Conservation (phyloP, 1,284 basidiomycete species). For the Spongiforma sp. region DNA sequence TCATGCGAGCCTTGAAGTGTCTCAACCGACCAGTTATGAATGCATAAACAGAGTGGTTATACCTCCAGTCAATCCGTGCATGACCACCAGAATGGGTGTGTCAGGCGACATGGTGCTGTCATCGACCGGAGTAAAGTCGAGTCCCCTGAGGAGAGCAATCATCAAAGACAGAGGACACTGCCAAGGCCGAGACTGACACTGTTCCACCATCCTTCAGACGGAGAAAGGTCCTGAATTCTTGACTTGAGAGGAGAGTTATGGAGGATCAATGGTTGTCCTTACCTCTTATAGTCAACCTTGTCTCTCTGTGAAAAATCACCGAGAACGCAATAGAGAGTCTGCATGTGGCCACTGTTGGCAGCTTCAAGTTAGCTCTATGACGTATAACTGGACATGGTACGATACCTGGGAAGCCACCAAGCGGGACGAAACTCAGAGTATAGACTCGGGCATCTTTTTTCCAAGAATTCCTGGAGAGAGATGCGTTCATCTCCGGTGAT, state of each 20-base stretch:
- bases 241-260: conserved; percentile 7
- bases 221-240: conserved; percentile 54
- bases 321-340: conserved; percentile 71
- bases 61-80: conserved; percentile 91
- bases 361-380: conserved; percentile 12
- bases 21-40: conserved; percentile 11
- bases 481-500: conserved; percentile 20
- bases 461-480: conserved; percentile 59
- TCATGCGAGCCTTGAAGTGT: conserved; percentile 78
- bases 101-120: conserved; percentile 58
- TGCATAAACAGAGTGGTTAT: conserved; percentile 8
- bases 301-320: conserved; percentile 80
- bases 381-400: conserved; percentile 4
- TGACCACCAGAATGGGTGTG: conserved; percentile 82
- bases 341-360: conserved; percentile 65
- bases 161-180: not conserved
- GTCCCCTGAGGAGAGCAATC: conserved; percentile 49
- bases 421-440: conserved; percentile 58
- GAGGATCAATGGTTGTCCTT: conserved; percentile 16
- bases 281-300: conserved; percentile 69
- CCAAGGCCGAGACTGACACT: conserved; percentile 49
- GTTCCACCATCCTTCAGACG: conserved; percentile 74
- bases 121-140: conserved; percentile 74
- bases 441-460: conserved; percentile 62
- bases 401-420: conserved; percentile 75